A percentile compares a stretch with the other conserved stretches of the same genome.
Evolutionary conservation across 1,139 yeast species (phyloP).

Genomic region (Kodamaea alishanica): DNA sequence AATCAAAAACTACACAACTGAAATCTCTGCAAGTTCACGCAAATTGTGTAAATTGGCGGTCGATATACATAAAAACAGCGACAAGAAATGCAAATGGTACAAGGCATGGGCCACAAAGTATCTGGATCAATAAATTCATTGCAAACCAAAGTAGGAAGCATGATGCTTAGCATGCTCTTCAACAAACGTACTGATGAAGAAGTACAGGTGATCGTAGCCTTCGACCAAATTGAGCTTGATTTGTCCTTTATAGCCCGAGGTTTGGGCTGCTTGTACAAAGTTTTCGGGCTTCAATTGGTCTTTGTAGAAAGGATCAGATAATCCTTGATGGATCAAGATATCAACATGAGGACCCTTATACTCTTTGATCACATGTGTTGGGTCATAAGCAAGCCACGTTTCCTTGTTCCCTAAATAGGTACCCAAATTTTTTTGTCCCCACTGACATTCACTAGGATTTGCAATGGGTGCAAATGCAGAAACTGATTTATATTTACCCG

Average conservation of each 20-base stretch:
- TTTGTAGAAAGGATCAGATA: constrained; percentile 66
- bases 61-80: constrained; percentile 35
- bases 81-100: constrained; percentile 49
- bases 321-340: constrained; percentile 83
- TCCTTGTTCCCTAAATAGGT: constrained; percentile 70
- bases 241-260: constrained; percentile 57
- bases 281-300: constrained; percentile 79
- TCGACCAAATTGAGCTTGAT: constrained; percentile 64
- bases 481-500: constrained; percentile 73
- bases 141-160: constrained; percentile 32
- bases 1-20: constrained; percentile 20
- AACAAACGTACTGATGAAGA: constrained; percentile 75
- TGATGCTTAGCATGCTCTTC: constrained; percentile 85
- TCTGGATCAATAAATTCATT: neutral
- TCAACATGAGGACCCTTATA: constrained; percentile 48
- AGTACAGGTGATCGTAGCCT: constrained; percentile 91
- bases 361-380: constrained; percentile 61
- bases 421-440: constrained; percentile 81
- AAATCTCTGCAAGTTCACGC: constrained; percentile 27
- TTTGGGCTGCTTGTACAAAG: constrained; percentile 59
- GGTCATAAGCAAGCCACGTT: constrained; percentile 76
- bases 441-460: constrained; percentile 71
- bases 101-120: constrained; percentile 20
- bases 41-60: constrained; percentile 34
- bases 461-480: constrained; percentile 90